These are phyloP conservation scores for Musa itinerans DNA, from an alignment of 176 grass and related monocot genomes.

Conservation along the genomic window DNA sequence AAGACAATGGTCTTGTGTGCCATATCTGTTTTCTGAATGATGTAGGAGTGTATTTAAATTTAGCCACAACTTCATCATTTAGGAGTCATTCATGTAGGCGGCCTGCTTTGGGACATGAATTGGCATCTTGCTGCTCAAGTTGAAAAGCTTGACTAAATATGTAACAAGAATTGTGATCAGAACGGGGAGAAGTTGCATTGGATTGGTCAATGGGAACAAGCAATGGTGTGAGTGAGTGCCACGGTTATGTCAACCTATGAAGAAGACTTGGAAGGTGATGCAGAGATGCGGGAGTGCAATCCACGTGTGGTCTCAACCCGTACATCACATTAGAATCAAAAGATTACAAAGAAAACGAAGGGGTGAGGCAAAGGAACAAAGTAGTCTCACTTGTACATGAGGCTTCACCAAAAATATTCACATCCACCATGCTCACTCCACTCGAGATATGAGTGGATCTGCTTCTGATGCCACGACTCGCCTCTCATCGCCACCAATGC, in stretches of 20 bases:
- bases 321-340: background rate
- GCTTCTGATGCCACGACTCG: background rate
- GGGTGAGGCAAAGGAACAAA: background rate
- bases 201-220: background rate
- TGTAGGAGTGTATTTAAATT: too few relatives aligned
- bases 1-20: too few relatives aligned
- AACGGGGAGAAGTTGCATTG: background rate
- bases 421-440: background rate
- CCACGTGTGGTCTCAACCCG: background rate
- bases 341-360: background rate
- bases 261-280: too few relatives aligned
- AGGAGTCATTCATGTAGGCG: too few relatives aligned
- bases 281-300: background rate
- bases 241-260: too few relatives aligned
- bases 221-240: background rate
- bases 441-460: background rate
- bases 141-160: too few relatives aligned
- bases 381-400: background rate
- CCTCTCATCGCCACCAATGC: background rate
- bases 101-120: too few relatives aligned
- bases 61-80: too few relatives aligned
- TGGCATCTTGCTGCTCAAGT: too few relatives aligned
- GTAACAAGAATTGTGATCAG: too few relatives aligned
- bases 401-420: background rate
- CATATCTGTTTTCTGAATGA: too few relatives aligned